These are phyloP conservation scores for Arctostaphylos glauca DNA, from an alignment of 148 eudicot species.

Conservation along the genomic window DNA sequence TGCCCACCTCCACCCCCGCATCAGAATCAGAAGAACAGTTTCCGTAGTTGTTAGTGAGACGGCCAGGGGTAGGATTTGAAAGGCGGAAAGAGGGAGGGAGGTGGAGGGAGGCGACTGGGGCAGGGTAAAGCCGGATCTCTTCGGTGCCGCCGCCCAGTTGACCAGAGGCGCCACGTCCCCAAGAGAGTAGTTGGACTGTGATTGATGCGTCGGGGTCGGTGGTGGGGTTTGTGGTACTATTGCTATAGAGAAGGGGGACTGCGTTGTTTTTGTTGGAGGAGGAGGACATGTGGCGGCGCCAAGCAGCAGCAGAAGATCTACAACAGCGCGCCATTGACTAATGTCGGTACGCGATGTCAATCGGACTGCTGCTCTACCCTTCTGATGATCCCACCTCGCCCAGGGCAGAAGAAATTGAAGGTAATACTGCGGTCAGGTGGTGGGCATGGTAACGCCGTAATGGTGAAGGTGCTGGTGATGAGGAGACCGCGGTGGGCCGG, in stretches of 20 bases:
- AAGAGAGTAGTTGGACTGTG: conserved; percentile 61
- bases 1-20: conserved; percentile 38
- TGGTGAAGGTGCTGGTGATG: too few relatives aligned
- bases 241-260: neutral
- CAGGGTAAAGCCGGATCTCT: conserved; percentile 55
- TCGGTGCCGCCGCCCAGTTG: conserved; percentile 75
- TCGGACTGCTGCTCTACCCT: too few relatives aligned
- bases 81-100: conserved; percentile 49
- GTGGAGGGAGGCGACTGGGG: conserved; percentile 46
- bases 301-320: neutral
- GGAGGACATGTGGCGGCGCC: neutral
- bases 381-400: too few relatives aligned
- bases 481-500: too few relatives aligned
- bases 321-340: neutral
- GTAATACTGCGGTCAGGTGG: too few relatives aligned
- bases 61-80: conserved; percentile 43
- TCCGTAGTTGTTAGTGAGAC: neutral
- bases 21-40: too few relatives aligned
- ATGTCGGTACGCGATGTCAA: neutral
- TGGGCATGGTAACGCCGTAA: too few relatives aligned
- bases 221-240: neutral
- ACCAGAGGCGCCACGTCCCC: conserved; percentile 92
- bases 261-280: neutral
- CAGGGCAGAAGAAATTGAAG: too few relatives aligned
- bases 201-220: conserved; percentile 7